Evolutionary conservation across 805 yeast genomes (phyloP), one percentile per base, ranked within the genome.

Genomic region (Yarrowia sp.): DNA sequence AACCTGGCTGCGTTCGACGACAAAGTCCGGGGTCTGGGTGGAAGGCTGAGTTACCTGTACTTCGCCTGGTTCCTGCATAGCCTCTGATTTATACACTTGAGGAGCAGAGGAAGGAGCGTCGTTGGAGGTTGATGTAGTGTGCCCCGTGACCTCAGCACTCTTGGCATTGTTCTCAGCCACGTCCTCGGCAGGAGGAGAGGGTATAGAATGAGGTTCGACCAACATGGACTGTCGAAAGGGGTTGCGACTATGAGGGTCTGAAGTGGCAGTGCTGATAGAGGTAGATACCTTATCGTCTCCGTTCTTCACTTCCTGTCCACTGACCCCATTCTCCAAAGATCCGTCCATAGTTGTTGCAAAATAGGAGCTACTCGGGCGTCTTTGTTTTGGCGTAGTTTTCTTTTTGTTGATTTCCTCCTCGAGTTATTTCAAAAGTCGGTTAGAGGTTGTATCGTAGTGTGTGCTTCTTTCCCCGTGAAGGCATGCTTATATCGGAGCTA

Each of bases 61-160:
- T 16, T 43, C 65, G 41, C 65, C 42, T 58, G 64, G 48, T 19
- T 55, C 40, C 64, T 59, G 65, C 65, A 59, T 59, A 59, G 52
- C 65, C 65, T 58, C 49, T 16, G 48, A 15, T 2, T 36, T 52
- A 38, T 52, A 5, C 50, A 5, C 49, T 26, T 26, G 32, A 26
- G 32, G 32, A 5, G 7, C 32, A 26, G 32, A 5, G 32, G 32
- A 26, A 26, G 32, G 32, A 26, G 32, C 7, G 32, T 26, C 32
- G 32, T 26, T 26, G 32, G 32, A 26, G 32, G 32, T 5, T 26
- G 32, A 26, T 26, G 32, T 26, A 26, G 32, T 26, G 32, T 26
- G 38, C 5, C 5, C n/a, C 16, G 19, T 4, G 12, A 5, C 19
- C 8, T 4, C 19, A 2, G 53, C 5, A 9, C 40, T 41, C 63